phyloP scores from a whole-genome alignment of 345 rosid species.

The Aquilaria malaccensis region DNA sequence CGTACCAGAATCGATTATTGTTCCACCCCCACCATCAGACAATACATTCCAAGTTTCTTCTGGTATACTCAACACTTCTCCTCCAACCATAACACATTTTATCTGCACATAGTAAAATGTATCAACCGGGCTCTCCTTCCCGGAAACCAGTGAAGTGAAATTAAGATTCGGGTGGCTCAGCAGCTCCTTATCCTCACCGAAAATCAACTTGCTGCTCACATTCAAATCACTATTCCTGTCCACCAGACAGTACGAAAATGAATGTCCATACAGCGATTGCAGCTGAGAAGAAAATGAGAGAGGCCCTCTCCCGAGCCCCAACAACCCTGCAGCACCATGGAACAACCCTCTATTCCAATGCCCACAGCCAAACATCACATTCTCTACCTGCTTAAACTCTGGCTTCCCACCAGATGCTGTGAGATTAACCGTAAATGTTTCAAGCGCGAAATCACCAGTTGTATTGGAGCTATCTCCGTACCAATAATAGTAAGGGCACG shows the following conservation, averaged over 20 bases:
- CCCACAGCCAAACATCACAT: constrained; percentile 91
- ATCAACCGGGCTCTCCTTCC: constrained; percentile 46
- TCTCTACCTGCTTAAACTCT: constrained; percentile 42
- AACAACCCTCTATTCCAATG: constrained; percentile 85
- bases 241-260: constrained; percentile 85
- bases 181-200: constrained; percentile 67
- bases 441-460: constrained; percentile 74
- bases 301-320: constrained; percentile 88
- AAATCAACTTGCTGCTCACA: constrained; percentile 75
- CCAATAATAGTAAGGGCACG: constrained; percentile 87
- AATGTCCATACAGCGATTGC: constrained; percentile 67
- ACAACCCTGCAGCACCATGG: constrained; percentile 77
- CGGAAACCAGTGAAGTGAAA: constrained; percentile 62
- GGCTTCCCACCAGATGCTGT: constrained; percentile 39
- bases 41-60: constrained; percentile 63
- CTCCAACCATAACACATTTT: constrained; percentile 60
- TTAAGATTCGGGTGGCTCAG: constrained; percentile 49
- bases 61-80: constrained; percentile 55
- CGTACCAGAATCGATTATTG: constrained; percentile 84
- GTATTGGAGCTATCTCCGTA: constrained; percentile 90
- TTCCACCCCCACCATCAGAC: constrained; percentile 62
- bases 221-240: constrained; percentile 55
- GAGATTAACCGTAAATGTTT: constrained; percentile 75
- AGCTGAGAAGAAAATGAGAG: constrained; percentile 86
- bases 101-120: constrained; percentile 76